Base-by-base conservation (phyloP, 176 grass and related monocot genomes). In the Phragmites australis region DNA sequence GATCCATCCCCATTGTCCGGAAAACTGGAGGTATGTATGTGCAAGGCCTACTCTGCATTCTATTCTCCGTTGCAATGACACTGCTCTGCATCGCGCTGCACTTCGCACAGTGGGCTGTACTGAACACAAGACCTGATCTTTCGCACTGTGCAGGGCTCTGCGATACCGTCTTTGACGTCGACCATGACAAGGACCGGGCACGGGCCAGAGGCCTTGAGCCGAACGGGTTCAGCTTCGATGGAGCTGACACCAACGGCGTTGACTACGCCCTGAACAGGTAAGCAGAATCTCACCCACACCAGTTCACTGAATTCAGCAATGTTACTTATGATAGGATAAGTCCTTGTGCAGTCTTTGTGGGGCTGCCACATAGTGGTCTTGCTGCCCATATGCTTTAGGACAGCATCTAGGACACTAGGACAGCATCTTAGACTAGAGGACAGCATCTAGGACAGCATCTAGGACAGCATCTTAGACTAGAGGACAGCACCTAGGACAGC, bases 21-120 rank as follows among this genome's bases (percentile, higher is more conserved):
- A 94, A 83, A 90, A 97, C 92, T 30, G 94, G 94, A 88, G 94
- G 94, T 97, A 48, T n/a, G 94, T 97, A 48, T n/a, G 73, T 81
- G 40, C 40, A 52, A 15, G 66, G 21, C 48, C 60, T 26, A 22
- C 34, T 37, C 2, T 37, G 2, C 34, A 37, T 2, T 2, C 34
- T 5, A 37, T 37, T 37, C 34, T 37, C 34, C 34, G 5, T 37
- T 37, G 34, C 34, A 2, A 37, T 37, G 3, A 37, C 21, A 67
- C 54, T 65, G 46, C 65, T 82, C 43, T 29, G 51, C 17, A 9
- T 18, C 56, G 15, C 40, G 39, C 67, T 60, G 34, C 51, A 68
- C 64, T 56, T 22, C 68, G 48, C 58, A 64, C 34, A 37, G 1
- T 31, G 44, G 50, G 26, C 26, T 70, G 67, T 75, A 54, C 40